Percentiles rank a stretch among this genome's conserved stretches.
Evolutionary conservation across 2,329 filamentous ascomycete species (phyloP).

Genomic region (Sordariomycetes sp.): DNA sequence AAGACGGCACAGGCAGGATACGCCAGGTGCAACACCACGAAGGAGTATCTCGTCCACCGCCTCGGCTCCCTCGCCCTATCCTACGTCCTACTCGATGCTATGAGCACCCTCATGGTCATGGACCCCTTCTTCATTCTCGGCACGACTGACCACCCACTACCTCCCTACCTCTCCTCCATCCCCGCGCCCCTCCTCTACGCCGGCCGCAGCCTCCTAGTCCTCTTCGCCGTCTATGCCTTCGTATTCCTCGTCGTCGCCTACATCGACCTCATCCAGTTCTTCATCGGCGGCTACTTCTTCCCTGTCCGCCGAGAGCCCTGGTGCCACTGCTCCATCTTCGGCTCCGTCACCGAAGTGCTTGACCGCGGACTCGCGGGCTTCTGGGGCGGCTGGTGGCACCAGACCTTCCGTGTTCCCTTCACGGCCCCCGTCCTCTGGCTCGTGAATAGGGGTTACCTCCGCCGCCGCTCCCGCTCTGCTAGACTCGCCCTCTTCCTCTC

Average conservation of each 20-base stretch:
- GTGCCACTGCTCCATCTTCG: conserved; percentile 44
- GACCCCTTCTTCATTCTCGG: conserved; percentile 69
- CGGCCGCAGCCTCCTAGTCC: conserved; percentile 46
- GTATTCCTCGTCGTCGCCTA: conserved; percentile 51
- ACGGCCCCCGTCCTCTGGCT: conserved; percentile 45
- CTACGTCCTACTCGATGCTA: conserved; percentile 60
- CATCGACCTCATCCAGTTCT: conserved; percentile 45
- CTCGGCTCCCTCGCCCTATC: conserved; percentile 35
- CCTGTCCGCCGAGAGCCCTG: conserved; percentile 39
- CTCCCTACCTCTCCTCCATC: conserved; percentile 30
- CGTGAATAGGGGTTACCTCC: conserved; percentile 25
- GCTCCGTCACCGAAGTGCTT: conserved; percentile 41
- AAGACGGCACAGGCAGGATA: conserved; percentile 33
- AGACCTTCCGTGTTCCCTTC: conserved; percentile 71
- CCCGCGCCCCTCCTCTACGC: conserved; percentile 34
- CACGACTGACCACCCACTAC: conserved; percentile 19
- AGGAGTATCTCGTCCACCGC: conserved; percentile 32
- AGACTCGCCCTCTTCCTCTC: conserved; percentile 20
- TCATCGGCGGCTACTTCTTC: conserved; percentile 37
- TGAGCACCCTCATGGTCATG: conserved; percentile 57
- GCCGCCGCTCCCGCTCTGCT: conserved; percentile 16
- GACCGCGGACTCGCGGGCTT: conserved; percentile 66
- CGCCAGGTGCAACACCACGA: conserved; percentile 27
- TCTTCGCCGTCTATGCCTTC: conserved; percentile 45
- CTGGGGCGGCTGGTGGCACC: conserved; percentile 88